Percentiles rank a stretch among this genome's conserved stretches.
These are phyloP conservation scores for Quercus suber DNA, from an alignment of 306 rosid species.

Conservation along the genomic window DNA sequence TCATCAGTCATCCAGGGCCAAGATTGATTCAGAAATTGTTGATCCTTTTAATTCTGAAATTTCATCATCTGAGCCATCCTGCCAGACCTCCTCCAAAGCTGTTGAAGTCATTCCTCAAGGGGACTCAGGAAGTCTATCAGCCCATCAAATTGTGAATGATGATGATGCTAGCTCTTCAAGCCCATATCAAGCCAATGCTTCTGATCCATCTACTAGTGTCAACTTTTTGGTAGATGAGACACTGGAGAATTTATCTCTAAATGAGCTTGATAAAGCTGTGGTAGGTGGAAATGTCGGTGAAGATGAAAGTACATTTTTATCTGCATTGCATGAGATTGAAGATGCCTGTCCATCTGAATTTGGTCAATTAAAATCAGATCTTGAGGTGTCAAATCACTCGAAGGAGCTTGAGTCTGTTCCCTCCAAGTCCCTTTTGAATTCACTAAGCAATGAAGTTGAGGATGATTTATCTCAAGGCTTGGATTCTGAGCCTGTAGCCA, in stretches of 20 bases:
- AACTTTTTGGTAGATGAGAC: slow-evolving; percentile 44
- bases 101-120: slow-evolving; percentile 16
- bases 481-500: slow-evolving; percentile 24
- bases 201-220: slow-evolving; percentile 21
- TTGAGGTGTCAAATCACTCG: slow-evolving; percentile 23
- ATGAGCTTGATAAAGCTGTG: slow-evolving; percentile 39
- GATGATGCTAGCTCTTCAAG: slow-evolving; percentile 29
- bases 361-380: slow-evolving; percentile 31
- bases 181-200: slow-evolving; percentile 26
- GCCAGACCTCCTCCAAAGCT: slow-evolving; percentile 32
- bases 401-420: slow-evolving; percentile 30
- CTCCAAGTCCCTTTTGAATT: slow-evolving; percentile 19
- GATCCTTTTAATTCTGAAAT: slow-evolving; percentile 24
- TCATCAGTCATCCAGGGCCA: slow-evolving; percentile 26
- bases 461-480: slow-evolving; percentile 30
- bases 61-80: slow-evolving; percentile 25
- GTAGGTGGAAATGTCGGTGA: slow-evolving; percentile 36
- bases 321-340: slow-evolving; percentile 45
- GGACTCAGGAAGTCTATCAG: slow-evolving; percentile 15
- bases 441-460: slow-evolving; percentile 31
- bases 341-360: slow-evolving; percentile 35
- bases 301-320: slow-evolving; percentile 51
- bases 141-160: slow-evolving; percentile 17
- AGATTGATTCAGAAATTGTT: slow-evolving; percentile 27
- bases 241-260: slow-evolving; percentile 33